Evolutionary conservation across 441 rosid genomes (phyloP), one percentile per base, ranked within the genome.

Genomic region (Viola pubescens): DNA sequence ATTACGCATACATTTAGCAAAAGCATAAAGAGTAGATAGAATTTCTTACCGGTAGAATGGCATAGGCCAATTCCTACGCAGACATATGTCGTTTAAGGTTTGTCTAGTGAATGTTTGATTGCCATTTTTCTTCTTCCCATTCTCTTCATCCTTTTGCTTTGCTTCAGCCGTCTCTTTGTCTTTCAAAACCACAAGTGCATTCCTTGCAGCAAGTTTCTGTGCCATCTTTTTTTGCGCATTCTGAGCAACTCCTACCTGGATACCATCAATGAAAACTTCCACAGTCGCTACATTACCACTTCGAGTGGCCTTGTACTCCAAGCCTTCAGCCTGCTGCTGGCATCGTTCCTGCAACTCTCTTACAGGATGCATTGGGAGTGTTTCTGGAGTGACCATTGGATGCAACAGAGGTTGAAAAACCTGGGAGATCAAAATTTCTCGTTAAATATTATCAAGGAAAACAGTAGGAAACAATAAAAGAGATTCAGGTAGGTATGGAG

Each of bases 181-280:
- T 63, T 94, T 94, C 79, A 94, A 68, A 13, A 77, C 79, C 39
- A 78, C 92, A n/a, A 94, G 95, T 0, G 99, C 94, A 68, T 91
- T 94, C 75, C 99, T 82, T 0, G 99, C 99, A 11, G 99, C 99
- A 61, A 90, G 92, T 74, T 94, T 94, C 77, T 94, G 99, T 48
- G 99, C 99, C 99, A 94, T 94, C 82, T 90, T 94, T 87, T 90
- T 94, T 71, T 90, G 97, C 0, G 95, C 91, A 68, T 94, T 94
- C 67, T 88, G 95, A 42, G 99, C 99, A 4, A 87, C 79, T 61
- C 99, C 99, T 5, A 91, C 75, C 69, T 87, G 95, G 7, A 90
- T 72, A 11, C 99, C 99, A 62, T 94, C 97, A 12, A 94, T 81
- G 72, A 80, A 94, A 40, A 94, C 99, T 82, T 94, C 95, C 52